Percentiles rank a stretch among this genome's conserved stretches.
phyloP scores from a whole-genome alignment of 345 rosid genomes.

The Cochlearia excelsa region DNA sequence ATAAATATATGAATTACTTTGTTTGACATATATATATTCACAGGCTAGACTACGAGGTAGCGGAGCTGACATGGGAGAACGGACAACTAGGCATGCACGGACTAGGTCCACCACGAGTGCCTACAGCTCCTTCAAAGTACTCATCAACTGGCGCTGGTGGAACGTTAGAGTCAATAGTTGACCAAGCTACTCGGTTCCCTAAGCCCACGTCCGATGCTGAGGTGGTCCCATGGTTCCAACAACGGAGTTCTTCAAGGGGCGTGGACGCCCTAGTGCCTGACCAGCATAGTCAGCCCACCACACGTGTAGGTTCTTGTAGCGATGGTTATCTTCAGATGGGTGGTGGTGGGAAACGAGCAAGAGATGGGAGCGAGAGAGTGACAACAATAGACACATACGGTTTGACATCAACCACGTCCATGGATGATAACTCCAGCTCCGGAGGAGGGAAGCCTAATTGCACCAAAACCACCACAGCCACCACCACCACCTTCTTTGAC shows the following conservation, averaged over 20 bases:
- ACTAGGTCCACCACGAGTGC: constrained; percentile 54
- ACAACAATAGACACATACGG: constrained; percentile 60
- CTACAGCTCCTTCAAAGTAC: constrained; percentile 41
- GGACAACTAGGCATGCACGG: constrained; percentile 83
- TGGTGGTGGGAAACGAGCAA: constrained; percentile 45
- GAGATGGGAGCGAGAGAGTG: constrained; percentile 66
- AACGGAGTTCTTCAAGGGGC: constrained; percentile 29
- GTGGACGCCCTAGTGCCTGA: constrained; percentile 84
- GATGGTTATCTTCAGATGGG: constrained; percentile 35
- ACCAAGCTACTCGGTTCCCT: constrained; percentile 66
- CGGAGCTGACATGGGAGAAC: constrained; percentile 96
- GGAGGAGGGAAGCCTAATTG: constrained; percentile 16
- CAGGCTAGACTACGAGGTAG: constrained; percentile 76
- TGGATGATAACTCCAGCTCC: constrained; percentile 21
- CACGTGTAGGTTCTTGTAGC: constrained; percentile 54
- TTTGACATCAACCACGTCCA: constrained; percentile 49
- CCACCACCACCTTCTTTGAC: constrained; percentile 29
- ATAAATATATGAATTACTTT: too few relatives aligned
- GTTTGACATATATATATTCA: not conserved
- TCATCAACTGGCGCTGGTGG: constrained; percentile 53
- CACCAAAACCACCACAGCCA: constrained; percentile 43
- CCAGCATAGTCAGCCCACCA: constrained; percentile 34
- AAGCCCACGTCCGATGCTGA: constrained; percentile 36
- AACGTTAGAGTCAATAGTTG: constrained; percentile 85
- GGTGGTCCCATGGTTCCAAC: constrained; percentile 54